These are phyloP conservation scores for Brettanomyces nanus DNA, from an alignment of 805 yeast species.

Conservation along the genomic window DNA sequence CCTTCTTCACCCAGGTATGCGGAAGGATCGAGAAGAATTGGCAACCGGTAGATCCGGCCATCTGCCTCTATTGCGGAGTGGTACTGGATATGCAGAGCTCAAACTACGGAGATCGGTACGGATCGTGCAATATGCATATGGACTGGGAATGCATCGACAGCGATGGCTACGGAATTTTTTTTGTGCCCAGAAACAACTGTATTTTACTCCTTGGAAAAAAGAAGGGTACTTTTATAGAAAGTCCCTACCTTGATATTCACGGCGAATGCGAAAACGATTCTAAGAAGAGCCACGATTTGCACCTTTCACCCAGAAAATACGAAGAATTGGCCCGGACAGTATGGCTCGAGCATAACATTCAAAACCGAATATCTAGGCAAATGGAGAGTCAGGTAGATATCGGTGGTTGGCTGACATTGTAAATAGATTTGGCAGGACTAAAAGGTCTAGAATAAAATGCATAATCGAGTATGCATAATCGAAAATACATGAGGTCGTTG, in stretches of 20 bases:
- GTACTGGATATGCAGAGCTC: conserved; percentile 59
- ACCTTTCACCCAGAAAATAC: conserved; percentile 53
- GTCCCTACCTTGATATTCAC: conserved; percentile 80
- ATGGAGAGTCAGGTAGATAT: conserved; percentile 73
- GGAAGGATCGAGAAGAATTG: conserved; percentile 32
- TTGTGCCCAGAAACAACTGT: conserved; percentile 62
- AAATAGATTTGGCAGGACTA: too few relatives aligned
- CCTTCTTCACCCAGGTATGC: conserved; percentile 54
- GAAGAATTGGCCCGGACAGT: conserved; percentile 55
- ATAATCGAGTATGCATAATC: too few relatives aligned
- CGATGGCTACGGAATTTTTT: conserved; percentile 54
- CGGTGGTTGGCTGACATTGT: conserved; percentile 94
- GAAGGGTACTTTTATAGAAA: conserved; percentile 75
- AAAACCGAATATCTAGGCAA: conserved; percentile 69
- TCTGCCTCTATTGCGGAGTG: conserved; percentile 77
- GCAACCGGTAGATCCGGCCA: conserved; percentile 61
- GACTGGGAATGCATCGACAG: conserved; percentile 51
- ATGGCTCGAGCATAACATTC: conserved; percentile 75
- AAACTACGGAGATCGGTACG: conserved; percentile 46
- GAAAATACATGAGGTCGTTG: too few relatives aligned
- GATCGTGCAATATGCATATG: conserved; percentile 75
- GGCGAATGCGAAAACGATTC: conserved; percentile 78
- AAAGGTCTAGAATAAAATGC: too few relatives aligned
- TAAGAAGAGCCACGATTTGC: conserved; percentile 66
- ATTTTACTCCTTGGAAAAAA: conserved; percentile 58